Evolutionary conservation across 1,139 yeast genomes (phyloP).

Genomic region (Candida anutae): DNA sequence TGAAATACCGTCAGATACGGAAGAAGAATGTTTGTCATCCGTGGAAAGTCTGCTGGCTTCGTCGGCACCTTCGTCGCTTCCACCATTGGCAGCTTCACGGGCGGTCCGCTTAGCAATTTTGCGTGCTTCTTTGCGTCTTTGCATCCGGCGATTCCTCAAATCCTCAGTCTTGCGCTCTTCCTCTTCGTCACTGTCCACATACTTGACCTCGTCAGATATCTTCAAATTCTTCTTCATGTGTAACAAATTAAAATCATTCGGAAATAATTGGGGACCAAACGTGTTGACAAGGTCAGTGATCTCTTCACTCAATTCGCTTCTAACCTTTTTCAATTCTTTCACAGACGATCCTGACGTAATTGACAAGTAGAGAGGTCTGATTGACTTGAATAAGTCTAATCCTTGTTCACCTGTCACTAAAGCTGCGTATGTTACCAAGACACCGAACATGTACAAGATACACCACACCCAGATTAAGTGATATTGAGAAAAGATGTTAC

Average conservation of each 20-base stretch:
- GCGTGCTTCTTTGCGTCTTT: constrained; percentile 18
- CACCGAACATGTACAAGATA: constrained; percentile 48
- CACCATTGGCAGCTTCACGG: constrained; percentile 2
- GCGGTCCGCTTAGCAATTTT: constrained; percentile 9
- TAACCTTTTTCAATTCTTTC: constrained; percentile 37
- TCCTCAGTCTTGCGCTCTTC: constrained; percentile 52
- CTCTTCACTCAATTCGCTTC: constrained; percentile 33
- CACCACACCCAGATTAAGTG: constrained; percentile 32
- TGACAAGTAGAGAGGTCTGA: constrained; percentile 76
- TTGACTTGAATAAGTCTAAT: constrained; percentile 74
- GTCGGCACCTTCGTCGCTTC: constrained; percentile 3
- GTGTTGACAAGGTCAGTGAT: constrained; percentile 37
- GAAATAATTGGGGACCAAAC: constrained; percentile 40
- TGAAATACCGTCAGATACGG: constrained; percentile 47
- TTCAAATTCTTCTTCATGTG: constrained; percentile 26
- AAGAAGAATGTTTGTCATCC: constrained; percentile 21
- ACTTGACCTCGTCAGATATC: constrained; percentile 16
- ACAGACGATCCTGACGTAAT: constrained; percentile 57
- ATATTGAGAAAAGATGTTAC: constrained; percentile 12
- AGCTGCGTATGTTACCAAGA: constrained; percentile 77
- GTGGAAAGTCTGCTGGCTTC: constrained; percentile 16
- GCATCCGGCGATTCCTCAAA: constrained; percentile 38
- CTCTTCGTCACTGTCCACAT: constrained; percentile 42
- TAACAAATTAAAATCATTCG: constrained; percentile 39
- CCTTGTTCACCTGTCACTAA: constrained; percentile 89